Evolutionary conservation across 2,329 filamentous ascomycete genomes (phyloP).

Genomic region (Lachnellula cervina): DNA sequence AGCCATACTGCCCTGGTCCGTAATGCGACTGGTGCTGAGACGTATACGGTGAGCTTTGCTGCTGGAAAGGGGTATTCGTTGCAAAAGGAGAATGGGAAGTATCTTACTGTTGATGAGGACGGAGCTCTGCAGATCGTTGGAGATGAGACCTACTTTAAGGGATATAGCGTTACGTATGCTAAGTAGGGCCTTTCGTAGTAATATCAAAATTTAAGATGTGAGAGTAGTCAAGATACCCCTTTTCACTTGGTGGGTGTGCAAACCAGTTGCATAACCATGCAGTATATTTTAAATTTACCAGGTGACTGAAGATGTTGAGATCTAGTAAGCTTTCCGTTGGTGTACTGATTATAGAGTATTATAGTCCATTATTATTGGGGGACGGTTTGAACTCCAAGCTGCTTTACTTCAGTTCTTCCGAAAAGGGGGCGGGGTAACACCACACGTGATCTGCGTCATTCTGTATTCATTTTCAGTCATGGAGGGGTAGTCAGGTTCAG

Average conservation of each 20-base stretch:
- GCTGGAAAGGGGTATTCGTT: slow-evolving; percentile 17
- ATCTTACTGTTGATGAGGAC: slow-evolving; percentile 13
- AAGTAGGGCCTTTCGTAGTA: slow-evolving; percentile 1
- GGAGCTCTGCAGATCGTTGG: slow-evolving; percentile 14
- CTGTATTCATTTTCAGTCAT: background rate
- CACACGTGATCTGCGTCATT: background rate
- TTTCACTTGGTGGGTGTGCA: too few relatives aligned
- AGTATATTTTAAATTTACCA: too few relatives aligned
- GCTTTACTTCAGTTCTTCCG: too few relatives aligned
- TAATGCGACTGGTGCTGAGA: slow-evolving; percentile 10
- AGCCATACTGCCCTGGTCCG: slow-evolving; percentile 12
- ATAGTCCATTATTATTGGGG: too few relatives aligned
- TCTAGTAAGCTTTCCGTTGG: too few relatives aligned
- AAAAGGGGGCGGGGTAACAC: background rate
- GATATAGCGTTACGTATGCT: slow-evolving; percentile 22
- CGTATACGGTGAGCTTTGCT: slow-evolving; percentile 14
- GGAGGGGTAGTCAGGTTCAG: background rate
- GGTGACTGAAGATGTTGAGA: too few relatives aligned
- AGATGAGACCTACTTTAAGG: slow-evolving; percentile 10
- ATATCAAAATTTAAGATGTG: background rate
- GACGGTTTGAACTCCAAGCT: too few relatives aligned
- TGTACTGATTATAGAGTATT: too few relatives aligned
- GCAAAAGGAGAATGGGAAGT: slow-evolving; percentile 23
- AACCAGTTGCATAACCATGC: background rate
- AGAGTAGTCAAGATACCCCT: too few relatives aligned